Evolutionary conservation across 768 basidiomycete species (phyloP), one percentile per base, ranked within the genome.

Genomic region (Lactarius hengduanensis): DNA sequence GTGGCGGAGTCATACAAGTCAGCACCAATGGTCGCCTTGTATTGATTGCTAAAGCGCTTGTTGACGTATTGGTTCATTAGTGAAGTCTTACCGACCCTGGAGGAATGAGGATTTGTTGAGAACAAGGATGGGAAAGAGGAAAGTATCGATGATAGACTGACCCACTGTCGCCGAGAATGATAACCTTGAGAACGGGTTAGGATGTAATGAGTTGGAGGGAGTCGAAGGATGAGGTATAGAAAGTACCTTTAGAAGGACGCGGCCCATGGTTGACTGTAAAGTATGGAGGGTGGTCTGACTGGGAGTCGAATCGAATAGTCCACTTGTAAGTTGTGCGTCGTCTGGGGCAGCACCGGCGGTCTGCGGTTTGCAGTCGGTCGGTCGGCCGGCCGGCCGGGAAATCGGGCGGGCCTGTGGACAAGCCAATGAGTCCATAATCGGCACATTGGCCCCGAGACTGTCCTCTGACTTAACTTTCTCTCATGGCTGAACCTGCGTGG

Each of bases 51-150:
- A 79, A 98, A 99, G 69, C 97, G 91, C 79, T 98, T 98, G 86
- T 98, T 98, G 71, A 99, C 97, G 81, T 97, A 98, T 80, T 99
- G 97, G 82, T 98, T 98, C 97, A 99, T 99, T 73, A 99, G 90
- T 34, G 96, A 98, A 50, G 97, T 98, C 90, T 98, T 98, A 53
- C 96, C 96, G 77, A 98, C 96, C 65, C 96, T 96, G 73, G 20
- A 66, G 38, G 41, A 41, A 28, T 41, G 57, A 45, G 36, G 69
- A 65, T 68, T 69, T 53, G 62, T 64, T 53, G 45, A 72, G 61
- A 45, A 59, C 61, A 18, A 38, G 55, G 65, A 36, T 15, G 57
- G 71, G 54, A 38, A n/a, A 36, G 18, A 28, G 16, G 63, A 56
- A 26, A 2, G 47, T 6, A 26, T 53, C 26, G 62, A 54, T 15